A percentile compares a stretch with the other conserved stretches of the same genome.
Evolutionary conservation across 495 filamentous ascomycete species (phyloP).

Genomic region (Ramalina peruviana): DNA sequence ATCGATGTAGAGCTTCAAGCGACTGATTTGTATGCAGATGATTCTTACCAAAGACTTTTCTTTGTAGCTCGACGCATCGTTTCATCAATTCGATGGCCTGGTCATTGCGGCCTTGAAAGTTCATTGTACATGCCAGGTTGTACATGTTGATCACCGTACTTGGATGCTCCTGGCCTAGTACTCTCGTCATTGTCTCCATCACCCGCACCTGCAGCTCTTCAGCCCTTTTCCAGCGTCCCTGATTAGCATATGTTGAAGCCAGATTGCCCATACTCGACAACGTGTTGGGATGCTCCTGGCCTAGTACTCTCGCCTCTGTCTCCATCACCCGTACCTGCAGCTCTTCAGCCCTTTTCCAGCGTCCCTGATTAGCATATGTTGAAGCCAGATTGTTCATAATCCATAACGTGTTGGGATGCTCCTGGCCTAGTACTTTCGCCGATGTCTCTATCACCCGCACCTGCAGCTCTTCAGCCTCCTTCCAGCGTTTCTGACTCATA

Average conservation of each 20-base stretch:
- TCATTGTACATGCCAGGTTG: constrained; percentile 15
- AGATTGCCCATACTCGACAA: not conserved
- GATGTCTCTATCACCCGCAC: not conserved
- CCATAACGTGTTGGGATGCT: constrained; percentile 21
- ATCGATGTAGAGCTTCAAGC: not conserved
- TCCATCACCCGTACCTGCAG: not conserved
- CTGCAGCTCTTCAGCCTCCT: not conserved
- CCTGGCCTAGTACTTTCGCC: constrained; percentile 12
- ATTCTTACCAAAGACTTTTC: not conserved
- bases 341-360: not conserved
- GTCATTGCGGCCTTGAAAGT: not conserved
- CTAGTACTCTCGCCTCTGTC: not conserved
- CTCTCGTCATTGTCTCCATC: constrained; percentile 11
- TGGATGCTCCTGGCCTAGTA: constrained; percentile 18
- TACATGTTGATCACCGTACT: constrained; percentile 21
- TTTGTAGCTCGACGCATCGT: not conserved
- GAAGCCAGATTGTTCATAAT: not conserved
- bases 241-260: not conserved
- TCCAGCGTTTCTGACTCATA: not conserved
- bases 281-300: not conserved
- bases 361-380: not conserved
- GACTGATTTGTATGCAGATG: not conserved
- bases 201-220: constrained; percentile 1
- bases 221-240: not conserved
- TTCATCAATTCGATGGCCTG: constrained; percentile 9